Conservation (phyloP, 164 flowering plant species). For the Vitis rotundifolia region DNA sequence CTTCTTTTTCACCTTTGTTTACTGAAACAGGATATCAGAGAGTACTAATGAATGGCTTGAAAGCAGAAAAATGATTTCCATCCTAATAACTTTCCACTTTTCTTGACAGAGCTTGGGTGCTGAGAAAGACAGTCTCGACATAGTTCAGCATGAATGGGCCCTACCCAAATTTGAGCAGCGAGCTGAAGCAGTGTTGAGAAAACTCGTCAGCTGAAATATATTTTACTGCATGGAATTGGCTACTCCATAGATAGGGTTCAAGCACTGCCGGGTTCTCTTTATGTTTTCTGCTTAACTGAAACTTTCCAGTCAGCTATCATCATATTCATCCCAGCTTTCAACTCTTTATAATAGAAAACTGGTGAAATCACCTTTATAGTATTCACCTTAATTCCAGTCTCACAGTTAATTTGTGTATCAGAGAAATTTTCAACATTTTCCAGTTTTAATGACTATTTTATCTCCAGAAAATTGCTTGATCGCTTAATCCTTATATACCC, state of each 20-base stretch:
- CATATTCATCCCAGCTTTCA: too few species aligned
- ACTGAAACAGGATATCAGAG: too few species aligned
- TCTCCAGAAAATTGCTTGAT: neutral
- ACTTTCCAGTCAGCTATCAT: neutral
- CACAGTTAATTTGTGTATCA: neutral
- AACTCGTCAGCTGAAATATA: constrained; percentile 37
- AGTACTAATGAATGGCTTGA: too few species aligned
- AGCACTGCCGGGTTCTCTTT: neutral
- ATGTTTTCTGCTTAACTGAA: neutral
- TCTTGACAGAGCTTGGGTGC: constrained; percentile 73
- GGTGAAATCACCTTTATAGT: neutral
- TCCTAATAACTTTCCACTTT: neutral
- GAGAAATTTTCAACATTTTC: neutral
- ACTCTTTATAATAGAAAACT: neutral
- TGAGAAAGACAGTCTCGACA: constrained; percentile 91
- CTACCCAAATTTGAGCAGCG: constrained; percentile 89
- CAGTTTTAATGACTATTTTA: neutral
- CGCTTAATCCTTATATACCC: neutral
- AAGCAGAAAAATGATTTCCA: neutral
- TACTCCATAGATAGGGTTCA: too few species aligned
- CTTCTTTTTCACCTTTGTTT: too few species aligned
- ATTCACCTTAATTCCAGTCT: neutral
- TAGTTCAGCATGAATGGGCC: constrained; percentile 92
- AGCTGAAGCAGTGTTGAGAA: constrained; percentile 80
- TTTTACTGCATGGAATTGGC: too few species aligned